Evolutionary conservation across 805 yeast genomes (phyloP), one percentile per base, ranked within the genome.

Genomic region (Candida qinlingensis): DNA sequence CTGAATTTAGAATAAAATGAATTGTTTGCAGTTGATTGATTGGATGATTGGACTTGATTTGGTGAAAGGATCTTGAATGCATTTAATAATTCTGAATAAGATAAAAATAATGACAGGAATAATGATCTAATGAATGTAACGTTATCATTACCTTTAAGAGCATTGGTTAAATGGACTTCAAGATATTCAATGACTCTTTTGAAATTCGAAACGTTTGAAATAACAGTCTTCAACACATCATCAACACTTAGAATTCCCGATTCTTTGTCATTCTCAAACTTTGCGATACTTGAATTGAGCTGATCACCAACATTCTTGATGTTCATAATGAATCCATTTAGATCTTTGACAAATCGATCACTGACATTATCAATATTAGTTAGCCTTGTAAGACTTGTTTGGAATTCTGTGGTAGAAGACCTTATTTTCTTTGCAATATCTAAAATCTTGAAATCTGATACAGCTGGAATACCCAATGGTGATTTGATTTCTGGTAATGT

Each of bases 21-120:
- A n/a, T 54, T 49, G 11, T 45, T 26, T 27, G 33, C 29, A 36
- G 34, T 40, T 30, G 47, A 19, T 28, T 37, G 31, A 6, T 39
- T 35, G 11, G 38, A 12, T 6, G 41, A 37, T 42, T 46, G 34
- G 13, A 47, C 43, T 37, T 44, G 50, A 41, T 48, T 54, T 36
- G 59, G 54, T 3, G 53, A 31, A 26, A 80, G 53, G 0, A 75
- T 59, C 44, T 66, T 70, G 73, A 82, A 83, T 0, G 90, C 86
- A 61, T 86, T 86, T 55, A 72, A 74, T 44, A 86, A 67, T 62
- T 86, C 94, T 47, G 77, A 75, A 52, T 85, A 77, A 0, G 87
- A 75, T 34, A 87, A 84, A 57, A 76, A 76, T 7, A 82, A 56
- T 6, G 83, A 75, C 63, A 85, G 67, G 51, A 81, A 75, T 41